phyloP scores from a whole-genome alignment of 257 asterid genomes.

The Schizonepeta tenuifolia region DNA sequence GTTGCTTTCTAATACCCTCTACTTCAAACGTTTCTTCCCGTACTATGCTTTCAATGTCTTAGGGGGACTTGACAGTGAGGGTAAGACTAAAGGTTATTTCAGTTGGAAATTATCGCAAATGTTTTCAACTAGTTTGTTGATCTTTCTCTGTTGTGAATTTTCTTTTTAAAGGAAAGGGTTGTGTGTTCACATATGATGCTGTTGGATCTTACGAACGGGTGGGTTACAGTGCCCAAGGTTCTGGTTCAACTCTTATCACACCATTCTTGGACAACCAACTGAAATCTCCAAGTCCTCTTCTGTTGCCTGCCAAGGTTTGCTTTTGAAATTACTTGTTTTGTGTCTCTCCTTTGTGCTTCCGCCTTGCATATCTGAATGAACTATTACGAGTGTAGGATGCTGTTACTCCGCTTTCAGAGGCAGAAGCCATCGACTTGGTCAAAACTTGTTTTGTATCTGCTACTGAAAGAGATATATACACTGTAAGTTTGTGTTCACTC shows the following conservation, averaged over 20 bases:
- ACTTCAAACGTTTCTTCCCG: conserved; percentile 92
- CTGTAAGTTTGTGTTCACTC: conserved; percentile 46
- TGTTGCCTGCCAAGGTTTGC: conserved; percentile 56
- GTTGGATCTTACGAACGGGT: conserved; percentile 98
- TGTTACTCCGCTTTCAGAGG: conserved; percentile 74
- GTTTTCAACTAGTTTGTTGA: conserved; percentile 1
- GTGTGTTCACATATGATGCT: conserved; percentile 96
- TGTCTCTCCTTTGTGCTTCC: conserved; percentile 30
- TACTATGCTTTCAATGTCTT: conserved; percentile 88
- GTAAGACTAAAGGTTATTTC: conserved; percentile 42
- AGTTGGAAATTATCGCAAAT: background rate
- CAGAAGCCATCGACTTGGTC: conserved; percentile 86
- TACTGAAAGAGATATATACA: conserved; percentile 80
- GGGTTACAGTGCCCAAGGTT: conserved; percentile 97
- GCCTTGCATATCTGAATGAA: conserved; percentile 21
- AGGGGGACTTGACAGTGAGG: conserved; percentile 94
- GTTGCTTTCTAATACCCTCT: conserved; percentile 82
- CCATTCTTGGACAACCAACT: conserved; percentile 91
- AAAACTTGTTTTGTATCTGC: conserved; percentile 86
- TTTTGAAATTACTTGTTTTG: conserved; percentile 41
- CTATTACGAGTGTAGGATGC: conserved; percentile 54
- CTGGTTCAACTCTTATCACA: conserved; percentile 91
- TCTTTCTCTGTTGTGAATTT: conserved; percentile 20
- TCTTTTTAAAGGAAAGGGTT: conserved; percentile 77
- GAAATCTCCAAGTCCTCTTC: conserved; percentile 69